Base-by-base conservation (phyloP, 805 yeast genomes). In the Metschnikowia continentalis region DNA sequence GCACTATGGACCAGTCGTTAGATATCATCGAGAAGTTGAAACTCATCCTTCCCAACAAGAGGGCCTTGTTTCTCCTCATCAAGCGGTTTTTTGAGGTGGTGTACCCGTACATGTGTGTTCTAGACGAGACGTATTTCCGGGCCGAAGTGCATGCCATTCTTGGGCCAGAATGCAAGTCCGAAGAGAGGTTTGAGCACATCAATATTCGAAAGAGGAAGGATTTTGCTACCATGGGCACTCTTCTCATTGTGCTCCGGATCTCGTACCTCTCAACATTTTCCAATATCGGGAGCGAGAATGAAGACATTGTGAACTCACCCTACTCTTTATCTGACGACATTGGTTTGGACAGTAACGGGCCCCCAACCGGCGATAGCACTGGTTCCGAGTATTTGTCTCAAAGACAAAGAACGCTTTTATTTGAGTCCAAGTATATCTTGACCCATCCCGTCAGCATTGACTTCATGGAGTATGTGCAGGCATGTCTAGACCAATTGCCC, bases 171-270 rank as follows among this genome's bases (percentile, higher is more conserved):
- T 23, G 26, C 5, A 50, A 49, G 41, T 35, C 39, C 3, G 55
- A 54, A 7, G 57, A 48, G 56, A 45, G 35, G 23, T 47, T 42
- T 7, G 51, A 47, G 1, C 57, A 67, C 17, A 60, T 72, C 32
- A 67, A 69, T 4, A 60, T 76, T 3, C 69, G 66, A 42, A 72
- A 66, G 48, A 64, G 70, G 53, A 72, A 69, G 46, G 82, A 79
- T 50, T 75, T 74, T 59, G 76, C 78, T 53, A 74, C 64, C 36
- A 62, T 82, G 39, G 84, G 86, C 46, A 74, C 81, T 0, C 58
- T 80, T 54, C 66, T 82, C 17, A 72, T 82, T 17, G 70, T 81
- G 17, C 60, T 83, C 37, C 70, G 87, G 51, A 59, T 83, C 23
- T 72, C 82, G 22, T 82, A 85, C 80, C 65, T 80, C 35, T 78